Evolutionary conservation across 1,139 yeast species (phyloP).

Genomic region (Debaryomyces nepalensis): DNA sequence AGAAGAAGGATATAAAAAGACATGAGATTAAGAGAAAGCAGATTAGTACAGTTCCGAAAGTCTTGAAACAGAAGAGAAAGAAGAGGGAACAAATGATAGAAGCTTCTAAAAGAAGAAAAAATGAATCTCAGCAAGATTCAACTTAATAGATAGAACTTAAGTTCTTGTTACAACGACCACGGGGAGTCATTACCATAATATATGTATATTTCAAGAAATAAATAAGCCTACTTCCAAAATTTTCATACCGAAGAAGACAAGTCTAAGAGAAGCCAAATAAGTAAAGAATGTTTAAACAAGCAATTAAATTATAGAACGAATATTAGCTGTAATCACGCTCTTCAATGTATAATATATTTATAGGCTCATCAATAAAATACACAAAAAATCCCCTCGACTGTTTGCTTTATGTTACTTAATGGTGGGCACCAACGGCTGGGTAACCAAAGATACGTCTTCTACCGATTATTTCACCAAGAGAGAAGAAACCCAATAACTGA

Average conservation of each 20-base stretch:
- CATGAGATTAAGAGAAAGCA: conserved; percentile 68
- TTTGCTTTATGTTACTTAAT: conserved; percentile 17
- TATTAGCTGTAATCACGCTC: conserved; percentile 4
- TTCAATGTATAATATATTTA: conserved; percentile 3
- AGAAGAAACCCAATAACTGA: conserved; percentile 88
- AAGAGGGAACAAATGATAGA: conserved; percentile 74
- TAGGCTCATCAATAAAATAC: conserved; percentile 12
- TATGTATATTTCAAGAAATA: conserved; percentile 13
- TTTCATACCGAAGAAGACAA: conserved; percentile 8
- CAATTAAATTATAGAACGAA: not conserved
- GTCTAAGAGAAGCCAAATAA: conserved; percentile 6
- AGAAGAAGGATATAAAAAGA: conserved; percentile 66
- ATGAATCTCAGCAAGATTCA: conserved; percentile 13
- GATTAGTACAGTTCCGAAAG: conserved; percentile 85
- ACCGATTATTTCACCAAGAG: conserved; percentile 95
- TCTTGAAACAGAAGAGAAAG: conserved; percentile 66
- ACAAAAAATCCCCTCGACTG: conserved; percentile 11
- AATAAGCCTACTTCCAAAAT: conserved; percentile 9
- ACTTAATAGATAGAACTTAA: not conserved
- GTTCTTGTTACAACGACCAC: no score
- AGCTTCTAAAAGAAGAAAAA: conserved; percentile 72
- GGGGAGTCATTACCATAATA: not conserved
- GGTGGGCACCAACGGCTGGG: conserved; percentile 52
- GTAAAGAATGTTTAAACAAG: conserved; percentile 7
- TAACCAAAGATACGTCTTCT: conserved; percentile 92